A percentile compares a stretch with the other conserved stretches of the same genome.
These are phyloP conservation scores for Chlamydomonas eustigma DNA, from an alignment of 139 green algal species.

Conservation along the genomic window DNA sequence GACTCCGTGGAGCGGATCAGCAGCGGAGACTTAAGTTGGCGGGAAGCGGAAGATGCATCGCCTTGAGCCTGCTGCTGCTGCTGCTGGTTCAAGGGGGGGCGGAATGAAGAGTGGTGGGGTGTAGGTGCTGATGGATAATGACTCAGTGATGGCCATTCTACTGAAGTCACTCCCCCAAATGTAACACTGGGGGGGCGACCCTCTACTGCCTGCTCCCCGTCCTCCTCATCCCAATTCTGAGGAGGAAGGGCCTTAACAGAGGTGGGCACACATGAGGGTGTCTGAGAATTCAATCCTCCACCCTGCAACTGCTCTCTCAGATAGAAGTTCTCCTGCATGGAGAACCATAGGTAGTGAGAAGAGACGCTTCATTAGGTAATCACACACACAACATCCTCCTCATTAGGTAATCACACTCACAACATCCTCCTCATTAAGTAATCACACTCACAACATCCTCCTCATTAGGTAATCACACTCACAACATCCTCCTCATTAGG, in stretches of 20 bases:
- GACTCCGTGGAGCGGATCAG: background rate
- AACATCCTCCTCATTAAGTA: too few species aligned
- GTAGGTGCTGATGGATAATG: background rate
- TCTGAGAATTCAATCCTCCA: conserved; percentile 3
- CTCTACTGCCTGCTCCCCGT: too few species aligned
- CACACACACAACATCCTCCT: too few species aligned
- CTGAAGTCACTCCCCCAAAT: background rate
- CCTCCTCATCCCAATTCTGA: background rate
- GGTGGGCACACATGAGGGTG: too few species aligned
- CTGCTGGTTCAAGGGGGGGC: background rate
- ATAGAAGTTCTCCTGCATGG: conserved; percentile 37
- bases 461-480: too few species aligned
- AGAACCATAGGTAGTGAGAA: too few species aligned
- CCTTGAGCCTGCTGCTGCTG: background rate
- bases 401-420: too few species aligned
- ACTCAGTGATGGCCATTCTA: background rate
- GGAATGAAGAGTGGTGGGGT: too few species aligned
- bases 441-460: too few species aligned
- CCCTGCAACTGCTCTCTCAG: conserved; percentile 40
- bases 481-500: too few species aligned
- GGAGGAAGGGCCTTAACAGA: background rate
- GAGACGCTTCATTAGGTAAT: too few species aligned
- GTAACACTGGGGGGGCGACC: background rate
- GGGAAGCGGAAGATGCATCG: background rate
- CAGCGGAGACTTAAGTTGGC: background rate